Base-by-base conservation (phyloP, 768 basidiomycete species). In the Suillus placidus region DNA sequence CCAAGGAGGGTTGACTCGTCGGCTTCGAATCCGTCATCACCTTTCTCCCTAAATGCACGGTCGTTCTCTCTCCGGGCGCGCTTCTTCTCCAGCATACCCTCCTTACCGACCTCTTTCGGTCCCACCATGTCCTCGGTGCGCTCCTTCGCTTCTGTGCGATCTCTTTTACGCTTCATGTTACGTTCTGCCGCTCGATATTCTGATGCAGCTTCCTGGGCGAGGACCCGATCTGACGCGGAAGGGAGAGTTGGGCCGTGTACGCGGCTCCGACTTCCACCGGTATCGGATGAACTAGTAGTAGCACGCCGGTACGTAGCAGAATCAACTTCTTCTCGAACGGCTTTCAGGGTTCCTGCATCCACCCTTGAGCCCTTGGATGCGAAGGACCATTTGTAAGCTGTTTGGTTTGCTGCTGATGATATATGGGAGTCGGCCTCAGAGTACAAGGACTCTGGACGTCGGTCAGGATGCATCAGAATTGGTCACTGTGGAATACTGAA, bases 321-420 rank as follows among this genome's bases (percentile, higher is more conserved):
- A 55, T 76, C 80, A 5, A 94, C 88, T 62, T 86, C 83, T 63
- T 84, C 84, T 32, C 89, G 86, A 2, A 85, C 85, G 20, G 80
- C 78, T 16, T 82, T 83, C n/a, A 93, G 74, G 0, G 88, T 86
- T 1, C 83, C 83, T 14, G 75, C 76, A 42, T 94, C 91, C 0
- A 81, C 83, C n/a, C 81, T 80, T 23, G 85, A 85, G 3, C 79
- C 72, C 64, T 92, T 91, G 23, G 87, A 84, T 3, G 90, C 88
- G 72, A 96, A 95, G 0, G 87, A 86, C 94, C 94, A 96, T 79
- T 92, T 94, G 78, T 94, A 95, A 0, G 84, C 87, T 6, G 95
- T 96, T 65, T 91, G 88, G 55, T 85, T 81, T 40, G 87, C 88
- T 3, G 92, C 87, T 8, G 85, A 72, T 40, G 85, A 80, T 3